Conservation (phyloP, 352 stramenopile species). For the Thalassiosira livingstoniorum region DNA sequence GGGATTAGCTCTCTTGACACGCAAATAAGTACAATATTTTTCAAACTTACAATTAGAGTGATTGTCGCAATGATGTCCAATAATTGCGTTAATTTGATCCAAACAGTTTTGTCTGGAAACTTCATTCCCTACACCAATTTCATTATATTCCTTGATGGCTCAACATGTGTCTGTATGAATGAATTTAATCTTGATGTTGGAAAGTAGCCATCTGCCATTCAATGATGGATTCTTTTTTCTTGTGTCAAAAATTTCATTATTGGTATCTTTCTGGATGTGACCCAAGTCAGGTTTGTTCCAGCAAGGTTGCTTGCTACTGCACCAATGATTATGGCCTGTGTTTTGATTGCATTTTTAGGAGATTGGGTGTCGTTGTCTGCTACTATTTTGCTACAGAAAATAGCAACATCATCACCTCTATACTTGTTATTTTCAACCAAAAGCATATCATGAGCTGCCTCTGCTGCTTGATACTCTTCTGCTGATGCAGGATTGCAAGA, state of each 20-base stretch:
- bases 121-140: neutral
- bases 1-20: neutral
- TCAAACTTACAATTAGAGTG: neutral
- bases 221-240: conserved; percentile 6
- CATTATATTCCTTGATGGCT: conserved; percentile 5
- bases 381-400: conserved; percentile 15
- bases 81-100: neutral
- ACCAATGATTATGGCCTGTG: conserved; percentile 31
- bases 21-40: neutral
- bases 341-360: neutral
- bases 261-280: conserved; percentile 22
- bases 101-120: neutral
- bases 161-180: conserved; percentile 14
- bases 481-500: conserved; percentile 1
- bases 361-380: conserved; percentile 25
- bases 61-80: conserved; percentile 7
- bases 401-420: conserved; percentile 18
- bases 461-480: conserved; percentile 17
- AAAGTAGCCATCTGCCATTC: conserved; percentile 3
- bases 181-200: conserved; percentile 13
- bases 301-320: conserved; percentile 1
- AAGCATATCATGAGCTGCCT: conserved; percentile 7
- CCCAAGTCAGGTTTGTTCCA: conserved; percentile 14
- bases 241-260: conserved; percentile 16
- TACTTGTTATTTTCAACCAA: conserved; percentile 23